These are phyloP conservation scores for Blumeriella jaapii DNA, from an alignment of 2,329 filamentous ascomycete genomes.

Conservation along the genomic window DNA sequence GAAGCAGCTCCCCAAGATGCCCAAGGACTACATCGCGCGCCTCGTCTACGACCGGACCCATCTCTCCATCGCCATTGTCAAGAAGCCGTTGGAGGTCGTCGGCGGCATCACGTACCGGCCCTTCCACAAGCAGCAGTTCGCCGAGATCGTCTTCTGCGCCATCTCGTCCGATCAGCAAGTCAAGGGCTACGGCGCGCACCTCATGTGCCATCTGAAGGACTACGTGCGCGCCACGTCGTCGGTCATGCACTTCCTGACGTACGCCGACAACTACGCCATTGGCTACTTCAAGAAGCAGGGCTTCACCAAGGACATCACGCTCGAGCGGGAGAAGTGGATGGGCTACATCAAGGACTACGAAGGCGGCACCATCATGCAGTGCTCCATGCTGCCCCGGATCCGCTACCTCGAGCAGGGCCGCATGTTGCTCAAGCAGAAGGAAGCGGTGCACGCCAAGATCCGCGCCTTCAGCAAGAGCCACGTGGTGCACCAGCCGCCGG, in stretches of 20 bases:
- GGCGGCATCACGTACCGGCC: constrained; percentile 94
- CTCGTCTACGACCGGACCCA: constrained; percentile 96
- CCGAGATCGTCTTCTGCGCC: constrained; percentile 97
- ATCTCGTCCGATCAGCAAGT: constrained; percentile 97
- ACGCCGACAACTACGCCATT: constrained; percentile 97
- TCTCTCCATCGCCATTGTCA: constrained; percentile 92
- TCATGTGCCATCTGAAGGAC: constrained; percentile 97
- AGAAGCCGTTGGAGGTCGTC: constrained; percentile 90
- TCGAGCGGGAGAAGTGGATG: constrained; percentile 90
- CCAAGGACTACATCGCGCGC: constrained; percentile 95
- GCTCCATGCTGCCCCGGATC: constrained; percentile 88
- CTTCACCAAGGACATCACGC: constrained; percentile 95
- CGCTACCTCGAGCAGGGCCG: constrained; percentile 86
- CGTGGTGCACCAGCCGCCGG: constrained; percentile 73
- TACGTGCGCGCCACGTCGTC: constrained; percentile 95
- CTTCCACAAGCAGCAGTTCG: constrained; percentile 84
- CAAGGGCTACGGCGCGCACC: constrained; percentile 92
- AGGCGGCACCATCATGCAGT: constrained; percentile 98
- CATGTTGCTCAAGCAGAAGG: constrained; percentile 96
- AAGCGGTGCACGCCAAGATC: constrained; percentile 89
- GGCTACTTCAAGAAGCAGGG: constrained; percentile 99
- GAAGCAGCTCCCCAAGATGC: constrained; percentile 98
- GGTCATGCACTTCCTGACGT: constrained; percentile 98
- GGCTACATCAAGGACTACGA: constrained; percentile 99
- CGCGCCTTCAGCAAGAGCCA: constrained; percentile 82